These are phyloP conservation scores for Corchorus olitorius DNA, from an alignment of 345 rosid species.

Conservation along the genomic window DNA sequence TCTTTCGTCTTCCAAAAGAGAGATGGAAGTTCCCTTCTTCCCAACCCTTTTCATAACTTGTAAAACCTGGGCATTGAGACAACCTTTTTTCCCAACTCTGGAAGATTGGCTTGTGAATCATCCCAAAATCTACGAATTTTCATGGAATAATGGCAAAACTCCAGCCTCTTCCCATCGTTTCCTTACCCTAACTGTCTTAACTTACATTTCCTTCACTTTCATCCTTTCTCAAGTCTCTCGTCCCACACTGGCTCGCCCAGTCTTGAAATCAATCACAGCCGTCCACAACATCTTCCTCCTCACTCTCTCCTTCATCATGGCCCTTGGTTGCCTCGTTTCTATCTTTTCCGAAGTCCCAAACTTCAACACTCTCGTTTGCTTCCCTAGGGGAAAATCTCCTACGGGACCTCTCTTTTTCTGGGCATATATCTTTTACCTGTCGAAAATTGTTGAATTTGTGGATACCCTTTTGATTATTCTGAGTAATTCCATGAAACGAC, in stretches of 20 bases:
- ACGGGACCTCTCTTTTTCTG: conserved; percentile 70
- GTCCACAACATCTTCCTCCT: conserved; percentile 42
- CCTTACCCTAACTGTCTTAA: conserved; percentile 43
- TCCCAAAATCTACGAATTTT: conserved; percentile 52
- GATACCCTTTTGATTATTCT: conserved; percentile 63
- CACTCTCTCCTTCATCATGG: conserved; percentile 42
- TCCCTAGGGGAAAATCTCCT: conserved; percentile 45
- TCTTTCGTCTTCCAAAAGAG: neutral
- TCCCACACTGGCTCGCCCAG: conserved; percentile 11
- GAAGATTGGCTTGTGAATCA: conserved; percentile 62
- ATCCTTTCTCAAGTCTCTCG: conserved; percentile 33
- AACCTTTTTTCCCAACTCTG: conserved; percentile 29
- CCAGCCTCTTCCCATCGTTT: conserved; percentile 59
- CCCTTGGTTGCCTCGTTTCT: conserved; percentile 42
- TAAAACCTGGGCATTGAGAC: neutral
- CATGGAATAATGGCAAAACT: conserved; percentile 61
- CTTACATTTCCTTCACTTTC: conserved; percentile 58
- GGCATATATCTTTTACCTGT: conserved; percentile 67
- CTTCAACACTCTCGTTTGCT: conserved; percentile 47
- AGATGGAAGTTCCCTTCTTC: conserved; percentile 11
- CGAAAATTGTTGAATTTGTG: conserved; percentile 55
- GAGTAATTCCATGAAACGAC: conserved; percentile 41
- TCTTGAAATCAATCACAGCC: conserved; percentile 34
- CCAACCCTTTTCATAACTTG: neutral
- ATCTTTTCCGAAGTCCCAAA: conserved; percentile 28